These are phyloP conservation scores for Colletotrichum aenigma DNA, from an alignment of 2,329 filamentous ascomycete genomes.

Conservation along the genomic window DNA sequence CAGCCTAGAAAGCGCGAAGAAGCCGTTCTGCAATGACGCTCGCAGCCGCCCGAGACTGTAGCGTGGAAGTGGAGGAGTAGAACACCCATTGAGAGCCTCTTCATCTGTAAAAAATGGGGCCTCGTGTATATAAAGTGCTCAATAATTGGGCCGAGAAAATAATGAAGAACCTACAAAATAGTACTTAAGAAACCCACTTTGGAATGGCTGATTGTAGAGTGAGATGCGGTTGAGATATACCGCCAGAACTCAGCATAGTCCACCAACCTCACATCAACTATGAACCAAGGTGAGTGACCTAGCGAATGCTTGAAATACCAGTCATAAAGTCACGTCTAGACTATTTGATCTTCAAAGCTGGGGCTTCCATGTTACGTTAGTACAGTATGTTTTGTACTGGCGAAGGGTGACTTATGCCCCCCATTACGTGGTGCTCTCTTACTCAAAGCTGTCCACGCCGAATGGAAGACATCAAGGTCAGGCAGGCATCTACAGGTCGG, in stretches of 20 bases:
- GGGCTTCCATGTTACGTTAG: no score
- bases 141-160: neutral
- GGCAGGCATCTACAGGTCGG: neutral
- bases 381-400: no score
- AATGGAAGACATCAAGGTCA: neutral
- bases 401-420: no score
- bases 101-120: neutral
- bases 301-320: no score
- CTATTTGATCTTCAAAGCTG: neutral
- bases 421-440: fast-evolving
- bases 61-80: neutral
- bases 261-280: neutral
- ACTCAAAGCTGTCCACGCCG: neutral
- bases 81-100: neutral
- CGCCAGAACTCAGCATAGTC: neutral
- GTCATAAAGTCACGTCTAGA: neutral
- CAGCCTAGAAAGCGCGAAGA: neutral
- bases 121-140: neutral
- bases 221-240: neutral
- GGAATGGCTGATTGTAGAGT: neutral
- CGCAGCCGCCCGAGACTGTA: neutral
- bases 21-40: neutral
- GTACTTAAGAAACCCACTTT: neutral
- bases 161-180: neutral
- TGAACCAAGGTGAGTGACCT: no score